Evolutionary conservation across 129 eudicot genomes (phyloP), one percentile per base, ranked within the genome.

Genomic region (Ambrosia artemisiifolia): DNA sequence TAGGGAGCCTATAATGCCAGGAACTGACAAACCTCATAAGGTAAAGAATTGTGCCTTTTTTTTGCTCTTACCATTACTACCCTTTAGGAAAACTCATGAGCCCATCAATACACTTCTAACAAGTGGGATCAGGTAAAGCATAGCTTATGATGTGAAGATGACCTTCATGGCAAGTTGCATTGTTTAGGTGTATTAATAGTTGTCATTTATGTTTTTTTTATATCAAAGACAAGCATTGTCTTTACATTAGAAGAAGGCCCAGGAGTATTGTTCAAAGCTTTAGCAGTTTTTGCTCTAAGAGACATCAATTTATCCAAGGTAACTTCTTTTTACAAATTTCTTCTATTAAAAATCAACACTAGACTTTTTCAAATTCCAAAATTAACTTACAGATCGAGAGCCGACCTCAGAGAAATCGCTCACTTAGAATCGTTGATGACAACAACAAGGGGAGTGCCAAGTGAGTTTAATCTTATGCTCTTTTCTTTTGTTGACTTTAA

Each of bases 201-300:
- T 14, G 0, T 18, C 19, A 10, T 13, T 14, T n/a, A n/a, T n/a
- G n/a, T 10, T 35, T 10, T 35, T 36, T 65, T 17, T 63, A 7
- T 61, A 67, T 70, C 67, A 43, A 75, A 91, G 97, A 91, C 97
- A 20, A 91, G 95, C 86, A 82, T 91, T 32, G 97, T 91, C 42
- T 91, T 91, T 85, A 86, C 80, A 65, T 81, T 91, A 81, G 95
- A 86, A 77, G 95, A 91, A 76, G 97, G 97, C 48, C 92, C 97
- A 0, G 95, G 97, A 68, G 83, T 91, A 73, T 72, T 91, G 63
- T 91, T 91, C 71, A 88, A 91, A 82, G 97, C 97, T 55, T 88
- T 91, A 73, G 95, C 97, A 1, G 97, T 91, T 76, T 91, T 91
- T 84, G 88, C 95, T 51, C 60, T 91, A 66, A 78, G 95, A 65